Conservation (phyloP, 768 basidiomycete species). For the Butyriboletus loyo region DNA sequence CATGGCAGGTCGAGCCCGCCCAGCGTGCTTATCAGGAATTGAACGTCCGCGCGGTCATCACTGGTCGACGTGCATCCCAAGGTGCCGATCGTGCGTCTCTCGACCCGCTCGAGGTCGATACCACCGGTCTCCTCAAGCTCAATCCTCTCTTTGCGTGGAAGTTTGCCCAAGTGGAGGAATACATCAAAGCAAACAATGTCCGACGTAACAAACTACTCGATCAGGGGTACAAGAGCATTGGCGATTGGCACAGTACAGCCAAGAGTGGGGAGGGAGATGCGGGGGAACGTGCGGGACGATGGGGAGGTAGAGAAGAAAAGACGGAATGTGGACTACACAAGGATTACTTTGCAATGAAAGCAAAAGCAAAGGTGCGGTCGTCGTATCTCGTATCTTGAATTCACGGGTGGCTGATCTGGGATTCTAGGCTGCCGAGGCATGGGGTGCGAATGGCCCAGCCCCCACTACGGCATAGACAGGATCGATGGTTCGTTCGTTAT, state of each 20-base stretch:
- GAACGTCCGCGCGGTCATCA: conserved; percentile 82
- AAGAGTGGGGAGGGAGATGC: conserved; percentile 62
- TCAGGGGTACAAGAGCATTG: conserved; percentile 92
- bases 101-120: conserved; percentile 86
- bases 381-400: too few species aligned
- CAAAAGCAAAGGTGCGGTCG: conserved; percentile 40
- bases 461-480: not conserved
- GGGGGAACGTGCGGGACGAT: conserved; percentile 84
- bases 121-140: conserved; percentile 86
- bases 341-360: conserved; percentile 81
- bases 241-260: conserved; percentile 96
- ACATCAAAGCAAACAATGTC: conserved; percentile 76
- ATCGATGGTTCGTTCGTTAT: too few species aligned
- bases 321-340: conserved; percentile 95
- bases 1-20: conserved; percentile 84
- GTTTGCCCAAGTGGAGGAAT: conserved; percentile 79
- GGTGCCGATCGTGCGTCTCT: conserved; percentile 85
- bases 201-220: conserved; percentile 85
- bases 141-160: conserved; percentile 92
- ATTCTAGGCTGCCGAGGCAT: not conserved
- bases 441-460: not conserved
- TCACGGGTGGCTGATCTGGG: not conserved
- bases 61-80: conserved; percentile 92
- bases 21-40: conserved; percentile 81
- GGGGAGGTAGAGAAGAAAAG: conserved; percentile 82